Evolutionary conservation across 1,284 basidiomycete genomes (phyloP), one percentile per base, ranked within the genome.

Genomic region (Grifola frondosa): DNA sequence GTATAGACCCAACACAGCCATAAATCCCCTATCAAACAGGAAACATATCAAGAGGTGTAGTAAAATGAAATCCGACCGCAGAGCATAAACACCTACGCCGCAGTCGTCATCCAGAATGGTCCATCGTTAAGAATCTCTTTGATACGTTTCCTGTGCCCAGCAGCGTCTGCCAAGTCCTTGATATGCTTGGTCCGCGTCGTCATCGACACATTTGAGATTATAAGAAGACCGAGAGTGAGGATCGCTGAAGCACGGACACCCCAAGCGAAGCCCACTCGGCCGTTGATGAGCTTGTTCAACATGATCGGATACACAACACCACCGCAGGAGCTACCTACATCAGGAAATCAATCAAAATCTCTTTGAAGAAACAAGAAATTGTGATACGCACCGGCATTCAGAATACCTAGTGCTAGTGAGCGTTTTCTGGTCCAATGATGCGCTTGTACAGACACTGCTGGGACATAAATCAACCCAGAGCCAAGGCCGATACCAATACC

Each of bases 241-340:
- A 66, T 61, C 5, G 60, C 67, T 6, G 62, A 57, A 20, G 65
- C 60, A 9, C 67, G 59, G 20, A 84, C 71, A 1, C 73, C 71
- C 80, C 81, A 84, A 6, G 67, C 71, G 57, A 84, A 88, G 0
- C 81, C 83, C 28, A 81, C 59, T 8, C 9, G 23, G 17, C 48
- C 46, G 26, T 62, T 50, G 56, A 85, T 82, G 12, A 86, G 71
- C 24, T 66, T 67, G 48, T 78, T 76, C 19, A 86, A 67, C 63
- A 84, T 67, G 44, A 87, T 76, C 0, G 84, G 82, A 49, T 78
- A 86, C 8, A 85, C 64, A 5, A 85, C 77, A 7, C 84, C 84
- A 21, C 84, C 84, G 19, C 70, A 46, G 8, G 75, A 74, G 26
- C 25, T 20, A 13, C 36, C 36, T 37, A 7, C 5, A 5, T 5